Base-by-base conservation (phyloP, 2,329 filamentous ascomycete genomes). In the Endothia cerciana region DNA sequence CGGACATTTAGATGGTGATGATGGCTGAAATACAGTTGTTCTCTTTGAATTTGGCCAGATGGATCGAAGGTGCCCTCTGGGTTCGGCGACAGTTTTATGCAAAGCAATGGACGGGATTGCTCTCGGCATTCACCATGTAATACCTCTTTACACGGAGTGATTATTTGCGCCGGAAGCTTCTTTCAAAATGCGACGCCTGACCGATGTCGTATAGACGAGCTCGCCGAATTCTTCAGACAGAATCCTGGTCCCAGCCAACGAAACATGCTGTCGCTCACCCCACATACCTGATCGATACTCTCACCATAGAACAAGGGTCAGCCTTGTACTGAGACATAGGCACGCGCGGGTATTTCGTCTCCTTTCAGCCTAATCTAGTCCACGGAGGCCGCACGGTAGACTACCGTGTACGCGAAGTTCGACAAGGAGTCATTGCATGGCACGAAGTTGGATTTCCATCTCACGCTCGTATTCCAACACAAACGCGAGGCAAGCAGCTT, bases 131-230 rank as follows among this genome's bases (percentile, higher is more conserved):
- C n/a, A n/a, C n/a, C n/a, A n/a, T n/a, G n/a, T n/a, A n/a, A n/a
- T n/a, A n/a, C n/a, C n/a, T n/a, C n/a, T n/a, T n/a, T n/a, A n/a
- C n/a, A n/a, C n/a, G n/a, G n/a, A n/a, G n/a, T n/a, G n/a, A n/a
- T n/a, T n/a, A 15, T 56, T 11, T 8, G 30, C 30, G 33, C 15
- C 10, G 33, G 6, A 10, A 36, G 33, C 5, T 36, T 36, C 33
- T 6, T 36, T 36, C 33, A 36, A 36, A 36, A 36, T 36, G 33
- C 33, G 33, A 36, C 33, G 33, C 33, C 33, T 36, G 33, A 10
- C 33, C 30, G 49, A 56, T 33, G 19, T 56, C 53, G 30, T 56
- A 19, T 56, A 56, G 13, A 56, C 30, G 53, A 56, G 38, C 28
- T 56, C 13, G 30, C 53, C 53, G 11, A 56, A 56, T 17, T 13